These are phyloP conservation scores for Pichia pseudocactophila DNA, from an alignment of 805 yeast genomes.

Conservation along the genomic window DNA sequence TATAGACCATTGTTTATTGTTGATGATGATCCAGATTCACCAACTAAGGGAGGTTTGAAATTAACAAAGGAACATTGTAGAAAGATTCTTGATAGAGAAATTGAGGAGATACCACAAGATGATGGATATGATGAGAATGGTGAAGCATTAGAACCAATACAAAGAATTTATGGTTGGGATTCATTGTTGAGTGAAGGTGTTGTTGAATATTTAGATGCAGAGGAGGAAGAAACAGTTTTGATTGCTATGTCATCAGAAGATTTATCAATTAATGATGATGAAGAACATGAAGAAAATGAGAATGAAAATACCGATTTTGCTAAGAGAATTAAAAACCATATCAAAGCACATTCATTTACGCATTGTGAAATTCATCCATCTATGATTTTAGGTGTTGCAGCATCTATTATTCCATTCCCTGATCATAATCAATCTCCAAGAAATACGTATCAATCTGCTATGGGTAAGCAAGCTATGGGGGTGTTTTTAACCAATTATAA, in stretches of 20 bases:
- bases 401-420: slow-evolving; percentile 98
- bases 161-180: slow-evolving; percentile 64
- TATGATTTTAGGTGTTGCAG: slow-evolving; percentile 98
- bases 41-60: slow-evolving; percentile 65
- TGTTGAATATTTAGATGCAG: slow-evolving; percentile 96
- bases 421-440: slow-evolving; percentile 99
- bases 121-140: slow-evolving; percentile 37
- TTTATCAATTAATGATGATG: slow-evolving; percentile 41
- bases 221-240: slow-evolving; percentile 96
- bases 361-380: slow-evolving; percentile 99
- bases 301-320: slow-evolving; percentile 56
- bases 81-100: slow-evolving; percentile 52
- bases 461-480: slow-evolving; percentile 99
- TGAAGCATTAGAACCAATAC: slow-evolving; percentile 35
- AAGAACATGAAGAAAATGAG: slow-evolving; percentile 31
- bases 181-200: slow-evolving; percentile 76
- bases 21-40: slow-evolving; percentile 69
- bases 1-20: slow-evolving; percentile 94
- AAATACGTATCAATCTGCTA: slow-evolving; percentile 98
- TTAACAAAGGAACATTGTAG: slow-evolving; percentile 79
- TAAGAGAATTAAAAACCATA: slow-evolving; percentile 64
- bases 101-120: slow-evolving; percentile 47
- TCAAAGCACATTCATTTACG: slow-evolving; percentile 68
- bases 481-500: slow-evolving; percentile 90
- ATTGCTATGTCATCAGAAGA: slow-evolving; percentile 99